A percentile compares a stretch with the other conserved stretches of the same genome.
These are phyloP conservation scores for Mycena galopus DNA, from an alignment of 768 basidiomycete species.

Conservation along the genomic window DNA sequence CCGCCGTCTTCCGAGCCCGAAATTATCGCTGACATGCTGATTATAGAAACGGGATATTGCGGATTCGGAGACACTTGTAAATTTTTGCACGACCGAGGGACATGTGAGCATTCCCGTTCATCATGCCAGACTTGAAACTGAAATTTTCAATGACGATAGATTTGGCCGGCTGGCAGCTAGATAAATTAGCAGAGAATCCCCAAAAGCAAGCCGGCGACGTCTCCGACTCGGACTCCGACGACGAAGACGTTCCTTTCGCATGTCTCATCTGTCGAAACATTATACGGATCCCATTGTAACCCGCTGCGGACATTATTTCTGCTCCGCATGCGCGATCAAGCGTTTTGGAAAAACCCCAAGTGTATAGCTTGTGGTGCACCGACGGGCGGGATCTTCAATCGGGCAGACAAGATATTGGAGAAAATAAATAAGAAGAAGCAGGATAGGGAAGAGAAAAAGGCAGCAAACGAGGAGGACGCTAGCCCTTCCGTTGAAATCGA, in stretches of 20 bases:
- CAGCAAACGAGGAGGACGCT: constrained; percentile 54
- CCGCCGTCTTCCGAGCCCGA: constrained; percentile 13
- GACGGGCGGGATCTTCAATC: constrained; percentile 97
- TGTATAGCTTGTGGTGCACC: constrained; percentile 94
- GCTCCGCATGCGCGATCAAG: constrained; percentile 95
- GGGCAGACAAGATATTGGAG: constrained; percentile 92
- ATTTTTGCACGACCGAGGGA: constrained; percentile 98
- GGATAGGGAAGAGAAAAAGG: constrained; percentile 67
- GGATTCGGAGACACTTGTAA: constrained; percentile 99
- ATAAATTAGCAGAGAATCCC: constrained; percentile 89
- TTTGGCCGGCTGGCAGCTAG: constrained; percentile 98
- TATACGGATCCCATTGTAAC: constrained; percentile 97
- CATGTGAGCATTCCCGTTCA: constrained; percentile 68
- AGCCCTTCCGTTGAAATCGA: constrained; percentile 69
- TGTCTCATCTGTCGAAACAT: constrained; percentile 96
- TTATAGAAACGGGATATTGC: constrained; percentile 95
- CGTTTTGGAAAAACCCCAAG: constrained; percentile 95
- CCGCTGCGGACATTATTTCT: constrained; percentile 97
- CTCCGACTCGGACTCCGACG: constrained; percentile 77
- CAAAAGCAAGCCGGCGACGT: constrained; percentile 71
- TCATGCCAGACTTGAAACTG: constrained; percentile 17
- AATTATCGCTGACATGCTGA: constrained; percentile 13
- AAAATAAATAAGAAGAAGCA: constrained; percentile 84
- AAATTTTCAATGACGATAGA: constrained; percentile 60
- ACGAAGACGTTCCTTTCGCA: constrained; percentile 96